Base-by-base conservation (phyloP, 139 green algal species). In the Coelastrella sp. region DNA sequence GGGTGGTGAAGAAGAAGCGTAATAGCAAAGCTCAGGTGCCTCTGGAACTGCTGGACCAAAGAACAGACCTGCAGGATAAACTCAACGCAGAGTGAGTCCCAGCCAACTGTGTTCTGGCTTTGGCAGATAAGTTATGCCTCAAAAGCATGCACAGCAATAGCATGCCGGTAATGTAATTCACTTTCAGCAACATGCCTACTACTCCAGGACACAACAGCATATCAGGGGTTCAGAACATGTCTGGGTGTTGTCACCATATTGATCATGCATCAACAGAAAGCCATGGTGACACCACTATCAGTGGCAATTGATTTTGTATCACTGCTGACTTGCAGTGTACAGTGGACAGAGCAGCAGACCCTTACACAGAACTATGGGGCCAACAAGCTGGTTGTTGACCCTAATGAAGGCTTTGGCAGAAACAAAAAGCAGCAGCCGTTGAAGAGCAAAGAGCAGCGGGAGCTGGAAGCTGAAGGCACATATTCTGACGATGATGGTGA, bases 401-500 rank as follows among this genome's bases (percentile, higher is more conserved):
- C 84, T 13, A 93, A 93, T 40, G 40, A 85, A 77, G 80, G 87
- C 32, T 89, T 91, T 83, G 88, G 88, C 0, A 72, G 88, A 27
- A 91, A 89, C 75, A 57, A 83, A 32, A 71, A 71, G 35, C 27
- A 66, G 37, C 37, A 48, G 32, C 69, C 86, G 27, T 71, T 91
- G 15, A 88, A 90, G 38, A 78, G 40, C 15, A 77, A 82, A 27
- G 88, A 91, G 59, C 67, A 81, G 40, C 79, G 84, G 15, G 78
- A 87, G 64, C 79, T 48, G 51, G 66, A 43, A 19, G 90, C 84
- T 13, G 86, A 89, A 23, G 86, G 87, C 23, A 90, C 84, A 0
- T 91, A 69, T 45, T 89, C 80, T 9, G 90, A 93, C 50, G 90
- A 93, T 81, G 90, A 93, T 67, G 90, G 90, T 93, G 72, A 72